phyloP scores from a whole-genome alignment of 495 filamentous ascomycete species.

The Pseudomonodictys pantanalensis region DNA sequence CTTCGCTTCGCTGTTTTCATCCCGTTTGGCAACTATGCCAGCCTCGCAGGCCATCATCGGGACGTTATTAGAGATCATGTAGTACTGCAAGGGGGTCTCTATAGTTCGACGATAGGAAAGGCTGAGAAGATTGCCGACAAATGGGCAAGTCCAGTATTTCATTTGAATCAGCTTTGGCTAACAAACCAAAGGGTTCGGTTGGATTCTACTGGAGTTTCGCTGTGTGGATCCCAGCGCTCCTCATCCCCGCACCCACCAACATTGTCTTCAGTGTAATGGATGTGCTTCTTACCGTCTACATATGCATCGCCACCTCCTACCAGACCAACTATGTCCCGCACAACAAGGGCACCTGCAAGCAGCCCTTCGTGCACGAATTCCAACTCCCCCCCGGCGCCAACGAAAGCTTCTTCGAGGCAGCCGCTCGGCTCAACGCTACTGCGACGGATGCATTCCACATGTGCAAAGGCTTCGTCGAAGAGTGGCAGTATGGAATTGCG shows the following conservation, averaged over 20 bases:
- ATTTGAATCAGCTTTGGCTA: slow-evolving; percentile 1
- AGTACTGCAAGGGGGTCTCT: slow-evolving; percentile 21
- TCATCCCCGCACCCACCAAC: slow-evolving; percentile 9
- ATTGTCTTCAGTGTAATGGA: slow-evolving; percentile 22
- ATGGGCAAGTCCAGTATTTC: slow-evolving; percentile 16
- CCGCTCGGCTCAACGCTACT: slow-evolving; percentile 22
- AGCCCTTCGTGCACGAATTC: slow-evolving; percentile 11
- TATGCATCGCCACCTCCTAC: not conserved
- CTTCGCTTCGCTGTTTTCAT: slow-evolving; percentile 24
- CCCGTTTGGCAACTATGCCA: slow-evolving; percentile 16
- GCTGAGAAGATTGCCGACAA: not conserved
- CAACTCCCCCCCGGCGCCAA: slow-evolving; percentile 13
- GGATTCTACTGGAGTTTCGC: slow-evolving; percentile 31
- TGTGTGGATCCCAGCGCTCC: slow-evolving; percentile 17
- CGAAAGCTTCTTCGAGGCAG: slow-evolving; percentile 28
- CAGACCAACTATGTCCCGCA: slow-evolving; percentile 11
- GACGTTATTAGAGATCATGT: slow-evolving; percentile 14
- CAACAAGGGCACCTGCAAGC: slow-evolving; percentile 1
- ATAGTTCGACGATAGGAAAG: slow-evolving; percentile 10
- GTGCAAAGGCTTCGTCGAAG: slow-evolving; percentile 25
- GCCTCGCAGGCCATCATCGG: slow-evolving; percentile 13
- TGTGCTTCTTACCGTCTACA: not conserved
- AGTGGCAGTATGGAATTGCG: slow-evolving; percentile 27
- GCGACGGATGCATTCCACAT: slow-evolving; percentile 7
- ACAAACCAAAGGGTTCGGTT: slow-evolving; percentile 4